Conservation (phyloP, 345 rosid species). For the Dimocarpus longan region DNA sequence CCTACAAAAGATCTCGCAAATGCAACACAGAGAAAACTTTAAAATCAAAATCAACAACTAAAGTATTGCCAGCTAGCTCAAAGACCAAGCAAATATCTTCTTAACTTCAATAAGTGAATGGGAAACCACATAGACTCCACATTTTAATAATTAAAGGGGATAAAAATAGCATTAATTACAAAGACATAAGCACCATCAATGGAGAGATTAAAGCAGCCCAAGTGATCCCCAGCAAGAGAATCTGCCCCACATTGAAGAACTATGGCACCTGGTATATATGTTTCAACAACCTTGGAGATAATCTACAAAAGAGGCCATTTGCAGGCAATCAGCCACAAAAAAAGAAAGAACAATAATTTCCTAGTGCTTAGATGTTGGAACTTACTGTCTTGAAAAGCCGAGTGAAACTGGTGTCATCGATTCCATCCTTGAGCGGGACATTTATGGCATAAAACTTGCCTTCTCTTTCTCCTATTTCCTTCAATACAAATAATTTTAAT, state of each 20-base stretch:
- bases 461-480: constrained; percentile 97
- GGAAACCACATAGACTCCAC: constrained; percentile 4
- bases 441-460: constrained; percentile 96
- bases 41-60: neutral
- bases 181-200: constrained; percentile 83
- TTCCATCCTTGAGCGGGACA: constrained; percentile 97
- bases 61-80: neutral
- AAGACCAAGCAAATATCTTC: constrained; percentile 16
- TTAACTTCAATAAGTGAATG: constrained; percentile 3
- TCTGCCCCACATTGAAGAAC: constrained; percentile 99
- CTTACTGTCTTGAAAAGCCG: constrained; percentile 93
- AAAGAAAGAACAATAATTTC: constrained; percentile 8
- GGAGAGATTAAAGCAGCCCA: constrained; percentile 97
- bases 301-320: constrained; percentile 47
- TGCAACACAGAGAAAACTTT: neutral
- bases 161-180: constrained; percentile 43
- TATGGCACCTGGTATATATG: constrained; percentile 85
- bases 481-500: constrained; percentile 39
- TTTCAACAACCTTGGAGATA: constrained; percentile 87
- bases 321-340: constrained; percentile 10
- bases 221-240: constrained; percentile 95
- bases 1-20: constrained; percentile 49
- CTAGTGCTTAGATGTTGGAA: constrained; percentile 13
- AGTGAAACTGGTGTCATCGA: constrained; percentile 90
- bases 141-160: neutral